Evolutionary conservation across 2,329 filamentous ascomycete genomes (phyloP).

Genomic region (Colletotrichum costaricense): DNA sequence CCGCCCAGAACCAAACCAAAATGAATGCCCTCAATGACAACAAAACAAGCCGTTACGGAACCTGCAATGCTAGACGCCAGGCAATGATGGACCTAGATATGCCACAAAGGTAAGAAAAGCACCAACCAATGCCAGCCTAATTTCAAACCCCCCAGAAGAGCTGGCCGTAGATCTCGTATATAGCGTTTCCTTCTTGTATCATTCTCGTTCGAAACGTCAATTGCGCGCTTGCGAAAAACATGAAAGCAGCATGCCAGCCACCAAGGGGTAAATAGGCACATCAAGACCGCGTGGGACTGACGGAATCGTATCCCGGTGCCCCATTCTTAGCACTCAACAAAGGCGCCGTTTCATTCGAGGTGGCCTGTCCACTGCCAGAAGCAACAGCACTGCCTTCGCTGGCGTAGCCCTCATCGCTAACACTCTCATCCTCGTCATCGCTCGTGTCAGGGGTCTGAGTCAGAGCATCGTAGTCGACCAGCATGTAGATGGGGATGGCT

Average conservation of each 20-base stretch:
- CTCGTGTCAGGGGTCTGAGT: slow-evolving; percentile 44
- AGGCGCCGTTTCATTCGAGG: slow-evolving; percentile 11
- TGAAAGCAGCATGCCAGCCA: background rate
- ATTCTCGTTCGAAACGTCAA: background rate
- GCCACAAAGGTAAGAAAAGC: background rate
- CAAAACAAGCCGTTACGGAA: background rate
- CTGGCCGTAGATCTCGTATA: background rate
- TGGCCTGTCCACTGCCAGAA: slow-evolving; percentile 1
- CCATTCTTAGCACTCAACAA: slow-evolving; percentile 16
- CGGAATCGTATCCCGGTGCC: slow-evolving; percentile 18
- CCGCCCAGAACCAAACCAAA: background rate
- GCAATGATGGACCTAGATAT: background rate
- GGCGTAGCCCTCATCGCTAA: slow-evolving; percentile 39
- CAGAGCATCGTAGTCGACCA: slow-evolving; percentile 80
- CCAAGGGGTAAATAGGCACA: background rate
- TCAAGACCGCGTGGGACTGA: slow-evolving; percentile 17
- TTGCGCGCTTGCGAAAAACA: background rate
- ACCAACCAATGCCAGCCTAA: background rate
- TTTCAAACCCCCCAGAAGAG: background rate
- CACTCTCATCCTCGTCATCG: slow-evolving; percentile 46
- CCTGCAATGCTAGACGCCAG: slow-evolving; percentile 13
- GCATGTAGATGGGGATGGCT: slow-evolving; percentile 77
- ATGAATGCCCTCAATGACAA: background rate
- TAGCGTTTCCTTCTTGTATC: background rate
- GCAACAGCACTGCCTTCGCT: slow-evolving; percentile 9